These are phyloP conservation scores for Casaregolazyma suthepensis DNA, from an alignment of 1,139 yeast genomes.

Conservation along the genomic window DNA sequence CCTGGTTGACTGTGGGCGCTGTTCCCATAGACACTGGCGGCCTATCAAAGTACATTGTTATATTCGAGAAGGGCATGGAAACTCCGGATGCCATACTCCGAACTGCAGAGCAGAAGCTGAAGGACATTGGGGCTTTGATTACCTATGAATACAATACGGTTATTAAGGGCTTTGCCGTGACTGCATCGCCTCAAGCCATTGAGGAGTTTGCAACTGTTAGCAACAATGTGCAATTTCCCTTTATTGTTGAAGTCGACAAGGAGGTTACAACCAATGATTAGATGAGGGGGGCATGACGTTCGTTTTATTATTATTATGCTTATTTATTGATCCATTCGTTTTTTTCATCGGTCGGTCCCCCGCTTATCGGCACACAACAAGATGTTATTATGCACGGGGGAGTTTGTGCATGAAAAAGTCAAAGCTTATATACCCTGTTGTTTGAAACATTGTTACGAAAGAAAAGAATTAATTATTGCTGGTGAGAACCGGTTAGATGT, in stretches of 20 bases:
- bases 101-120: constrained; percentile 29
- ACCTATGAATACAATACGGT: constrained; percentile 38
- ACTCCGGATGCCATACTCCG: constrained; percentile 33
- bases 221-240: constrained; percentile 32
- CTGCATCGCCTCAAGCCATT: constrained; percentile 28
- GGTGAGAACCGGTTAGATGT: not conserved
- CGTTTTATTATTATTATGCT: constrained; percentile 1
- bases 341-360: not conserved
- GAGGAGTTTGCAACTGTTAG: constrained; percentile 22
- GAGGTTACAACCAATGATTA: constrained; percentile 21
- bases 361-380: not conserved
- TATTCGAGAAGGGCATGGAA: constrained; percentile 31
- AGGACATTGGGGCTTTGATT: constrained; percentile 34
- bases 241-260: constrained; percentile 37
- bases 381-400: not conserved
- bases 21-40: constrained; percentile 7
- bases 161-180: constrained; percentile 38
- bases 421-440: not conserved
- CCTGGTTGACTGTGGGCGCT: constrained; percentile 2
- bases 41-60: constrained; percentile 27
- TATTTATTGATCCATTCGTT: not conserved
- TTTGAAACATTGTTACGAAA: not conserved
- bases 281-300: not conserved
- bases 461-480: not conserved
- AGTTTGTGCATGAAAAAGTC: not conserved